Conservation (phyloP, 2,329 filamentous ascomycete genomes). For the Ciborinia camelliae region DNA sequence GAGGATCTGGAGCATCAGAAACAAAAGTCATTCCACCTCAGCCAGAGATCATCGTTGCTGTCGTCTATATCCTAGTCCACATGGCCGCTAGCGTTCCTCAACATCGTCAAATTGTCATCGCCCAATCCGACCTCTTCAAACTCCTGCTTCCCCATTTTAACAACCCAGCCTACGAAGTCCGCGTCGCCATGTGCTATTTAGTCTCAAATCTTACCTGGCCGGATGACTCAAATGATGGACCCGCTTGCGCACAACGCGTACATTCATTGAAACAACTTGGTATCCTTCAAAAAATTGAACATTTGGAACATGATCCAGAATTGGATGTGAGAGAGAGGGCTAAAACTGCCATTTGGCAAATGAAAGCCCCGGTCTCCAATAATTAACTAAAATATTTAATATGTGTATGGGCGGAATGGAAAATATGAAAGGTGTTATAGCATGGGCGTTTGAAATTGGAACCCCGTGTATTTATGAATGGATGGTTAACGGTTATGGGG, state of each 20-base stretch:
- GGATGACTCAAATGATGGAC: slow-evolving; percentile 67
- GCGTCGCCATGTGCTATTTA: slow-evolving; percentile 76
- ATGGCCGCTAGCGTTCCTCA: slow-evolving; percentile 77
- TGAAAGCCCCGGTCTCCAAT: slow-evolving; percentile 42
- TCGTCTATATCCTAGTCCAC: slow-evolving; percentile 81
- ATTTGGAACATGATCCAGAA: slow-evolving; percentile 65
- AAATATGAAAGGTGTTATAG: neutral
- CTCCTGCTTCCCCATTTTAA: slow-evolving; percentile 70
- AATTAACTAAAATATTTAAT: neutral
- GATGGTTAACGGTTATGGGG: neutral
- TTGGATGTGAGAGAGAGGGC: slow-evolving; percentile 81
- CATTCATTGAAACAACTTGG: slow-evolving; percentile 68
- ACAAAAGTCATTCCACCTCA: slow-evolving; percentile 54
- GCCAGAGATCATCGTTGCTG: slow-evolving; percentile 69
- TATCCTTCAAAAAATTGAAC: slow-evolving; percentile 63
- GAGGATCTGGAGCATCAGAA: slow-evolving; percentile 41
- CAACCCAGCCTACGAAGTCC: slow-evolving; percentile 69
- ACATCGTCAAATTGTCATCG: slow-evolving; percentile 74
- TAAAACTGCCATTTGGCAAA: slow-evolving; percentile 73
- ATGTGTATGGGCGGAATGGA: neutral
- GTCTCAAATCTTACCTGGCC: slow-evolving; percentile 82
- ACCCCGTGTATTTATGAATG: slow-evolving; percentile 1
- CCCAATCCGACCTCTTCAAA: slow-evolving; percentile 72
- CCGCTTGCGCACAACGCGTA: slow-evolving; percentile 63
- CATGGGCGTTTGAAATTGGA: slow-evolving; percentile 6